Base-by-base conservation (phyloP, 2,329 filamentous ascomycete species). In the Talaromyces sp. region DNA sequence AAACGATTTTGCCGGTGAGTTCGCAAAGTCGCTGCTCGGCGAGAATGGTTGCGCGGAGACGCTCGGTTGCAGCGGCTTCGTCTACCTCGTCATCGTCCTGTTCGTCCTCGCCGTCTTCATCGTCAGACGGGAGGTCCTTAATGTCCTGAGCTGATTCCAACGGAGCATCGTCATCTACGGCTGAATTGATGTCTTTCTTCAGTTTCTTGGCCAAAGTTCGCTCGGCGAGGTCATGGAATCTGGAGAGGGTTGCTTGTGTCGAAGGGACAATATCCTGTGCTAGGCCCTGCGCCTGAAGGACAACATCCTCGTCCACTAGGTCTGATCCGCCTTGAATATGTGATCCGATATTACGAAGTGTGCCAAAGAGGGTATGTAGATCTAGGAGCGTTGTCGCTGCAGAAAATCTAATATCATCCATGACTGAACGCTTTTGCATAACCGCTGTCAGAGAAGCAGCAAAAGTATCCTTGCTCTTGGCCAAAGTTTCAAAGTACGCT, bases 1-100 rank as follows among this genome's bases (percentile, higher is more conserved):
- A 84, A 42, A 97, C 90, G 51, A 96, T 85, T 72, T 95, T 96
- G 65, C 87, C 89, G 0, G 93, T 88, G 30, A 97, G 81, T 68
- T 94, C 89, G 75, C 94, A 98, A 0, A 98, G 83, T 23, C 88
- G 86, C 72, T 94, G 89, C 75, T 98, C 95, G 0, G 92, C 87
- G 62, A 93, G 83, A 36, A 97, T 83, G 61, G 87, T 85, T 44
- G 84, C 83, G 55, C 87, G 83, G 66, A 86, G 80, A 61, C 85
- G 83, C 69, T 90, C 74, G n/a, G 69, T 71, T n/a, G 61, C 66
- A 5, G 72, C 68, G 2, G 75, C 73, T 33, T 72, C 69, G 59
- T 75, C 64, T 27, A 61, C 64, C 7, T 66, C 68, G 56, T 68
- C 62, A 53, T 86, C 82, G 27, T 87, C 83, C 18, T 86, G 79